Conservation (phyloP, 768 basidiomycete genomes). For the Strobilomyces confusus region DNA sequence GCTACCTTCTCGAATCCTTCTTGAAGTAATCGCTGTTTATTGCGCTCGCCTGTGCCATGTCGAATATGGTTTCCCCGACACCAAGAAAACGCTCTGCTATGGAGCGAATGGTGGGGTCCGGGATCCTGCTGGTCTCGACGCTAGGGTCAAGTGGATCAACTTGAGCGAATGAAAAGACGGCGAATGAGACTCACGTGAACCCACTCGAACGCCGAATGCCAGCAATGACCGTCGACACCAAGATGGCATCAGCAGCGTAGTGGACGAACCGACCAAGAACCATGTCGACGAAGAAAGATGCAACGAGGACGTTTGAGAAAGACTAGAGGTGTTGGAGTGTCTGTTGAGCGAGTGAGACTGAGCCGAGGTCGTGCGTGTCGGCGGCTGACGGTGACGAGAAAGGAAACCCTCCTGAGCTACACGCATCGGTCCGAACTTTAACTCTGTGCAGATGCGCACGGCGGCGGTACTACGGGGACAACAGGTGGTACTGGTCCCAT, state of each 20-base stretch:
- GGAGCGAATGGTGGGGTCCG: conserved; percentile 73
- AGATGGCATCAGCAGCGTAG: conserved; percentile 78
- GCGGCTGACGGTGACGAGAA: conserved; percentile 6
- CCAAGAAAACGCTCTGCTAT: conserved; percentile 80
- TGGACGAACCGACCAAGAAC: conserved; percentile 72
- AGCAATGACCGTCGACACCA: conserved; percentile 86
- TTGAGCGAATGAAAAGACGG: background rate
- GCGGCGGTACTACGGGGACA: conserved; percentile 54
- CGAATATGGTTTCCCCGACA: conserved; percentile 86
- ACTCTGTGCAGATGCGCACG: conserved; percentile 13
- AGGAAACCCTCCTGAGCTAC: conserved; percentile 16
- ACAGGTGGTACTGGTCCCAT: conserved; percentile 77
- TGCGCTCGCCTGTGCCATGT: conserved; percentile 77
- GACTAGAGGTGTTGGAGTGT: background rate
- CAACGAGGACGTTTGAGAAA: conserved; percentile 1
- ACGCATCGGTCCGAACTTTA: background rate
- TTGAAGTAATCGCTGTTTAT: conserved; percentile 85
- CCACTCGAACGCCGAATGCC: conserved; percentile 90
- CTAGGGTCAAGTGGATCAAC: conserved; percentile 36
- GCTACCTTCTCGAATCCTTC: conserved; percentile 41
- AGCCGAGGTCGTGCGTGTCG: background rate
- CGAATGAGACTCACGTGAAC: conserved; percentile 63
- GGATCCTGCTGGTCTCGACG: conserved; percentile 60
- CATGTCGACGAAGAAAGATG: conserved; percentile 33
- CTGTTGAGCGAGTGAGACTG: background rate